Conservation (phyloP, 305 asterid genomes). For the Fraxinus angustifolia region DNA sequence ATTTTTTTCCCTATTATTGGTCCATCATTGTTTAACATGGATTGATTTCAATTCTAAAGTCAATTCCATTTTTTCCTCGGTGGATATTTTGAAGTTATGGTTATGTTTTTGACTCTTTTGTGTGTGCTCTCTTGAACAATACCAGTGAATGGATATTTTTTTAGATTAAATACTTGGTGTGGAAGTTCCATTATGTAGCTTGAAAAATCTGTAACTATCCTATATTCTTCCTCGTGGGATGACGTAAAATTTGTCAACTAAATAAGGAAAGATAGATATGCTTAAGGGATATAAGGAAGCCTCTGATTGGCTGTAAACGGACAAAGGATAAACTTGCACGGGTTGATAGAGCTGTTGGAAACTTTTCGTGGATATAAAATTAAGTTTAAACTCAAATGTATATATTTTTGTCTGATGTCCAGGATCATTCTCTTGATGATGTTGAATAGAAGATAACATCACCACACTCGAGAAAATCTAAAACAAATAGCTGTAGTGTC, state of each 20-base stretch:
- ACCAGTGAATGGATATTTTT: neutral
- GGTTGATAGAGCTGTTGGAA: neutral
- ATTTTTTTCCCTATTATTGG: neutral
- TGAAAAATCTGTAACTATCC: neutral
- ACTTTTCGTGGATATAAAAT: neutral
- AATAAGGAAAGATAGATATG: conserved; percentile 17
- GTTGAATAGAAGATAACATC: neutral
- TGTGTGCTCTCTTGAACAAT: neutral
- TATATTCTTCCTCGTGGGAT: conserved; percentile 16
- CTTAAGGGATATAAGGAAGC: conserved; percentile 5
- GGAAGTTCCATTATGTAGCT: neutral
- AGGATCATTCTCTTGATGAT: neutral
- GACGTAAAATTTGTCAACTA: conserved; percentile 8
- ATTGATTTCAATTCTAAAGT: neutral
- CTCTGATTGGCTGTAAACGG: conserved; percentile 5
- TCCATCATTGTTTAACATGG: neutral
- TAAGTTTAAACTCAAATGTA: neutral
- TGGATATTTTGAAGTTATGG: neutral
- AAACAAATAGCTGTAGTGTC: neutral
- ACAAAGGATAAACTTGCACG: neutral
- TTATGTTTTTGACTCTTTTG: neutral
- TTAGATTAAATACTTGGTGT: neutral
- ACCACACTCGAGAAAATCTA: neutral
- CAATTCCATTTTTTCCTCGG: neutral
- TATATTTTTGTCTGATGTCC: neutral